Evolutionary conservation across 805 yeast species (phyloP), one percentile per base, ranked within the genome.

Genomic region (Wickerhamomyces strasburgensis): DNA sequence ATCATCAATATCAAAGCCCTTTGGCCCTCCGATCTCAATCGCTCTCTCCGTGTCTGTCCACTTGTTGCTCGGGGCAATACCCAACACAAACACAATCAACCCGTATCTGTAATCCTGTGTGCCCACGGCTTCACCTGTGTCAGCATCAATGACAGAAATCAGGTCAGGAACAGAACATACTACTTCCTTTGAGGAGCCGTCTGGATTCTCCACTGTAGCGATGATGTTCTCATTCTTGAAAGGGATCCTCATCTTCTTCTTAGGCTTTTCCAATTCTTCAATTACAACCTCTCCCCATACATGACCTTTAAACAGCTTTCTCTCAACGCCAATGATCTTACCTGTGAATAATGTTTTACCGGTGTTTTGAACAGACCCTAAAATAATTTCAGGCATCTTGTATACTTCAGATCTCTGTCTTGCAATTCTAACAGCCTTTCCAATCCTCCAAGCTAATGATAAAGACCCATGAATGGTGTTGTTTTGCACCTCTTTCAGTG

Each of bases 31-130:
- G 32, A 63, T 52, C 17, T 46, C 50, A 4, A 68, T 15, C 1
- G 62, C 72, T 29, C 51, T 54, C 34, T 57, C 59, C 4, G 65
- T 51, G 16, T 57, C 58, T 3, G 61, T 56, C 72, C 72, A 67
- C 39, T 54, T 47, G 37, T 51, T 44, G 37, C 56, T 49, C 28
- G 70, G 69, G 5, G 70, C 60, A 37, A 65, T 54, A 14, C 58
- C 70, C 15, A 69, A 42, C 2, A 69, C 73, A 52, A 64, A 64
- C 13, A 68, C 73, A 27, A 62, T 36, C 34, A 69, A 39, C 5
- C 74, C 73, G 44, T 68, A 68, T 28, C 72, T 47, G 45, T 67
- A 69, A 26, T 69, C 74, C n/a, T 66, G 70, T 2, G 72, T 68
- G 7, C 73, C 73, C 9, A 68, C 62, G 11, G 72, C 72, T 38